These are phyloP conservation scores for Alternaria hordeiaustralica DNA, from an alignment of 2,329 filamentous ascomycete species.

Conservation along the genomic window DNA sequence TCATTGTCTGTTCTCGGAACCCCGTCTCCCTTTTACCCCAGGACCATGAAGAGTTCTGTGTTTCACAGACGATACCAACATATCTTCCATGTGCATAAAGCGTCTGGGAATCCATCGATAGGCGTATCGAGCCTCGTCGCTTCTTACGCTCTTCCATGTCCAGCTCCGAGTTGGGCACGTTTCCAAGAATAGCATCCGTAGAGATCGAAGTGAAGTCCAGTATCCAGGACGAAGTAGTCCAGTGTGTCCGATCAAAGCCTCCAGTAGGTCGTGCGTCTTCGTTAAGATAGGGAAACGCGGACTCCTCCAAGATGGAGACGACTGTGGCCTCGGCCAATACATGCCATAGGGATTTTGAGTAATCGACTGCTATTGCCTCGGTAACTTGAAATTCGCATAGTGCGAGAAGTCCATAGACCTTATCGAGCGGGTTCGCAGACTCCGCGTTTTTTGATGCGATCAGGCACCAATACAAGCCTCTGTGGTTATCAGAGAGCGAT, in stretches of 20 bases:
- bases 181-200: no score
- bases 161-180: not conserved
- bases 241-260: not conserved
- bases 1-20: accelerated
- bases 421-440: not conserved
- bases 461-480: not conserved
- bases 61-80: not conserved
- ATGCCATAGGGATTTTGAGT: not conserved
- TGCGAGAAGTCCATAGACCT: not conserved
- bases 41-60: not conserved
- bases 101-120: not conserved
- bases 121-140: not conserved
- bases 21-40: accelerated
- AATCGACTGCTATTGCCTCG: not conserved
- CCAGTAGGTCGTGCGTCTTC: not conserved
- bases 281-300: not conserved
- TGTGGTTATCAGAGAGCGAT: not conserved
- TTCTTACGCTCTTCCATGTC: not conserved
- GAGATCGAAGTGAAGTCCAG: not conserved
- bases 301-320: not conserved
- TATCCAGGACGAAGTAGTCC: not conserved
- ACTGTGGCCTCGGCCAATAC: not conserved
- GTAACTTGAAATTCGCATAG: not conserved
- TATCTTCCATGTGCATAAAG: not conserved
- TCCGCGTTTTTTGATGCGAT: accelerated